Conservation (phyloP, 2,329 filamentous ascomycete genomes). For the Harringtonia aguacate region DNA sequence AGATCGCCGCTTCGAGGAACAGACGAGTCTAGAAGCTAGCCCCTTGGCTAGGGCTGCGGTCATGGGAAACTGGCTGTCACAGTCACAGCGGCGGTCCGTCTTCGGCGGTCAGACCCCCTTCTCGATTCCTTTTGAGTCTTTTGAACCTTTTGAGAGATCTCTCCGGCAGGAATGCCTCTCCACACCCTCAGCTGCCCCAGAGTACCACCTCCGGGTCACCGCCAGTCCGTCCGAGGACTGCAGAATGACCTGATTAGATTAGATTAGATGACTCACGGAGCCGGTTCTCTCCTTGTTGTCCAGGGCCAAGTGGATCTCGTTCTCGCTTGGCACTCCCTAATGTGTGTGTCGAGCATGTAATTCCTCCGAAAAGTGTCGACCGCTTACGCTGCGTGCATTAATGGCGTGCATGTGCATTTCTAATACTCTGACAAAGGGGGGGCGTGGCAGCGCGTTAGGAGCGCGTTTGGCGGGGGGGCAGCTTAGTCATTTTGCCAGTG, state of each 20-base stretch:
- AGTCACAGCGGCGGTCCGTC: not conserved
- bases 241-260: conserved; percentile 1
- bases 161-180: too few species aligned
- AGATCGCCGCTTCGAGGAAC: not conserved
- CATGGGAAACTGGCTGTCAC: conserved; percentile 1
- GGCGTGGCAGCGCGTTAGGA: conserved; percentile 5
- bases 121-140: too few species aligned
- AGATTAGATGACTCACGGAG: not conserved
- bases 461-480: conserved; percentile 5
- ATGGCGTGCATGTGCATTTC: not conserved
- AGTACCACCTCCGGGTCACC: too few species aligned
- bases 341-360: too few species aligned
- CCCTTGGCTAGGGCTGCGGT: conserved; percentile 7
- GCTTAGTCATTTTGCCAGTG: too few species aligned
- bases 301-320: not conserved
- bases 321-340: not conserved
- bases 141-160: too few species aligned
- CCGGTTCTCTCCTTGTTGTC: too few species aligned
- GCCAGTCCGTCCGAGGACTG: too few species aligned
- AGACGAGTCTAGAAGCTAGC: conserved; percentile 2
- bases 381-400: too few species aligned
- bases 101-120: conserved; percentile 1
- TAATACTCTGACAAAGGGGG: too few species aligned
- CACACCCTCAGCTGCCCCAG: too few species aligned
- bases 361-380: conserved; percentile 2